Conservation (phyloP, 768 basidiomycete genomes). For the Rhizopogon vesiculosus region DNA sequence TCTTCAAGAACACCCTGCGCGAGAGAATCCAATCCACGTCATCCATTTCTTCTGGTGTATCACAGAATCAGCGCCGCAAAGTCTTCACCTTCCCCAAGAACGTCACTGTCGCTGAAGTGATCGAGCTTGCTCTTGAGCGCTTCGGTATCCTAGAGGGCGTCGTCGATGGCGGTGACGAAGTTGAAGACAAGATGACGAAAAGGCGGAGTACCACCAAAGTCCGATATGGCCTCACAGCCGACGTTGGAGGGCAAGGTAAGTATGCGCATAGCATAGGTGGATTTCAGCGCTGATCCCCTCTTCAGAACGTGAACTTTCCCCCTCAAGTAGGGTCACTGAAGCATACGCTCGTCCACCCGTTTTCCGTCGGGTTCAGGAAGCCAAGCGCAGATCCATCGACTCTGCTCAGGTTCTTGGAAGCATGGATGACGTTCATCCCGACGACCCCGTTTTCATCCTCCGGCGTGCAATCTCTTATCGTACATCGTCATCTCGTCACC, state of each 20-base stretch:
- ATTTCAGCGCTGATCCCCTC: slow-evolving; percentile 4
- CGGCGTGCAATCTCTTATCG: slow-evolving; percentile 79
- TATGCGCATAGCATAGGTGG: slow-evolving; percentile 5
- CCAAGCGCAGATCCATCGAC: slow-evolving; percentile 86
- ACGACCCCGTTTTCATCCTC: slow-evolving; percentile 88
- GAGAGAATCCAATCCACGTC: slow-evolving; percentile 43
- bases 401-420: slow-evolving; percentile 66
- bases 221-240: slow-evolving; percentile 72
- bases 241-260: slow-evolving; percentile 61
- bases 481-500: slow-evolving; percentile 61
- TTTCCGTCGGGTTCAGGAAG: slow-evolving; percentile 55
- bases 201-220: slow-evolving; percentile 74
- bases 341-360: slow-evolving; percentile 73
- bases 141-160: slow-evolving; percentile 98
- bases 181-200: slow-evolving; percentile 89
- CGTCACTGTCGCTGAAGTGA: slow-evolving; percentile 93
- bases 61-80: slow-evolving; percentile 64
- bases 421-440: slow-evolving; percentile 67
- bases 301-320: slow-evolving; percentile 71
- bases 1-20: slow-evolving; percentile 73
- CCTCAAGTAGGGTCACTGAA: slow-evolving; percentile 82
- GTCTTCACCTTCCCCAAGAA: slow-evolving; percentile 93
- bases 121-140: slow-evolving; percentile 85
- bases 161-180: slow-evolving; percentile 96
- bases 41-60: slow-evolving; percentile 47